Percentiles rank a stretch among this genome's conserved stretches.
Conservation (phyloP, 1,139 yeast genomes). For the Suhomyces panamericanus region DNA sequence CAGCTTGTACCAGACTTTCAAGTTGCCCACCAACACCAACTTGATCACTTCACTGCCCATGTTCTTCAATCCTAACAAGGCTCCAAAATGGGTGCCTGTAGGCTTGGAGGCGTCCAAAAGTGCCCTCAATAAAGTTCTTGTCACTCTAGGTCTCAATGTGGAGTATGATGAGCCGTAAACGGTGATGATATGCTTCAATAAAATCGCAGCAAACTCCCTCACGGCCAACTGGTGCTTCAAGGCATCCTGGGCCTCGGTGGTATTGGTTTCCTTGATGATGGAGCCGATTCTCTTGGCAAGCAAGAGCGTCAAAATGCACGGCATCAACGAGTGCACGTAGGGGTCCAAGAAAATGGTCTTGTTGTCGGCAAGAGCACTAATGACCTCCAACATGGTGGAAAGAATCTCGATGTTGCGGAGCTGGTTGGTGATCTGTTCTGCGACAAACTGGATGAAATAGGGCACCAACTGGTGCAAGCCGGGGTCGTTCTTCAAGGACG, state of each 20-base stretch:
- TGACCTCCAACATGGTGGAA: constrained; percentile 87
- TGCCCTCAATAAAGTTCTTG: constrained; percentile 88
- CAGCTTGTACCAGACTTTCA: constrained; percentile 73
- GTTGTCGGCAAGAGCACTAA: constrained; percentile 81
- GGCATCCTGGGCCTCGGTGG: constrained; percentile 27
- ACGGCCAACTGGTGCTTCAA: constrained; percentile 57
- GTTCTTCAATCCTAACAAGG: constrained; percentile 79
- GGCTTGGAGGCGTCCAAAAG: constrained; percentile 77
- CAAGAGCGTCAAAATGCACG: constrained; percentile 84
- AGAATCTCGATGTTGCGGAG: constrained; percentile 70
- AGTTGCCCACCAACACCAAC: constrained; percentile 79
- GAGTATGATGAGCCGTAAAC: constrained; percentile 86
- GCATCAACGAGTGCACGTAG: constrained; percentile 94
- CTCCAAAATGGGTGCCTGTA: constrained; percentile 89
- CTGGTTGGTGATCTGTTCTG: constrained; percentile 92
- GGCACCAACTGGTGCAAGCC: constrained; percentile 97
- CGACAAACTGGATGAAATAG: constrained; percentile 91
- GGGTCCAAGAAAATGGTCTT: constrained; percentile 91
- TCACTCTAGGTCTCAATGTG: constrained; percentile 89
- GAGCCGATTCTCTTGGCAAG: constrained; percentile 90
- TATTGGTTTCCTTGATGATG: constrained; percentile 31
- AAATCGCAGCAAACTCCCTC: constrained; percentile 84
- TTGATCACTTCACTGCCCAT: constrained; percentile 89
- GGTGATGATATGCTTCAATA: constrained; percentile 72
- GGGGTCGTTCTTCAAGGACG: constrained; percentile 84